These are phyloP conservation scores for Citrus maxima DNA, from an alignment of 345 rosid species.

Conservation along the genomic window DNA sequence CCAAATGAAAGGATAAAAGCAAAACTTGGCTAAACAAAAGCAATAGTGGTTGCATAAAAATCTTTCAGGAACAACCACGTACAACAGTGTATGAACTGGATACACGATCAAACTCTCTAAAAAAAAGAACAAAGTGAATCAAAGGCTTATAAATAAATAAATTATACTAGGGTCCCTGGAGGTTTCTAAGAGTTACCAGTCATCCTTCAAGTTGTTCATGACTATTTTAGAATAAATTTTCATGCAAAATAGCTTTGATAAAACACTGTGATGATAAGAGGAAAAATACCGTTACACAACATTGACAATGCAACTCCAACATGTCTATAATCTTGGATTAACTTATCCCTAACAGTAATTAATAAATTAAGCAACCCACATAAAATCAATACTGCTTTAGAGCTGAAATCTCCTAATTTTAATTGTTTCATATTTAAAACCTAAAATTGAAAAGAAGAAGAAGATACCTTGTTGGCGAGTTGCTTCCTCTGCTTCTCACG, in stretches of 20 bases:
- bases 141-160: not conserved
- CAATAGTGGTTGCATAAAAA: not conserved
- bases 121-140: not conserved
- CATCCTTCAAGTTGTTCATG: not conserved
- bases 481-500: conserved; percentile 81
- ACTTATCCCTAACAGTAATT: not conserved
- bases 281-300: not conserved
- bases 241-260: not conserved
- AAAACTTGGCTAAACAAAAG: not conserved
- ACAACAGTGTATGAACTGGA: not conserved
- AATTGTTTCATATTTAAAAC: not conserved
- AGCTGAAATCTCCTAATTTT: conserved; percentile 44
- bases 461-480: conserved; percentile 62
- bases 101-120: not conserved
- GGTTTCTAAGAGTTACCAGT: not conserved
- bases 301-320: not conserved
- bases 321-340: not conserved
- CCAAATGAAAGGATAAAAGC: not conserved
- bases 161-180: not conserved
- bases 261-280: not conserved
- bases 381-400: not conserved
- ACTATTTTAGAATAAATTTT: not conserved
- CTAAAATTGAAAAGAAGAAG: not conserved
- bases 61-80: not conserved
- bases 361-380: not conserved